These are phyloP conservation scores for Venturia oleaginea DNA, from an alignment of 2,329 filamentous ascomycete species.

Conservation along the genomic window DNA sequence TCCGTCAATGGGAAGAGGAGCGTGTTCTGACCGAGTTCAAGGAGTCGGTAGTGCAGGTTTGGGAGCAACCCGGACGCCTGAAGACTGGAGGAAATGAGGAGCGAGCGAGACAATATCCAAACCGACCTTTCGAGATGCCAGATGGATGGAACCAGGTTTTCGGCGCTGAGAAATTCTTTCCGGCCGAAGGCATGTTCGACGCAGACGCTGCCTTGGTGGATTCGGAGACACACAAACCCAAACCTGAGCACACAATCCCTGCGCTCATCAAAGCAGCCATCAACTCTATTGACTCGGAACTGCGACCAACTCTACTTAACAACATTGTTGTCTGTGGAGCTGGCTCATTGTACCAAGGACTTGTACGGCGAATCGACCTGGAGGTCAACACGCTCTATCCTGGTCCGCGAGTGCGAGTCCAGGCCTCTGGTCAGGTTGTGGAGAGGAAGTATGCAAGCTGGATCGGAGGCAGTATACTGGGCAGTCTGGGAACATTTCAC, in stretches of 20 bases:
- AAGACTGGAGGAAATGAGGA: constrained; percentile 59
- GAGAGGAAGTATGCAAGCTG: constrained; percentile 89
- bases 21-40: constrained; percentile 93
- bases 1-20: constrained; percentile 80
- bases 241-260: constrained; percentile 71
- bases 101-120: constrained; percentile 55
- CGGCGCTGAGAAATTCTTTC: constrained; percentile 75
- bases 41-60: constrained; percentile 91
- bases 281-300: constrained; percentile 75
- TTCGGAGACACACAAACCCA: constrained; percentile 43
- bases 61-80: constrained; percentile 70
- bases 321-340: constrained; percentile 93
- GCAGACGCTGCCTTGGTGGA: constrained; percentile 55
- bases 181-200: constrained; percentile 86
- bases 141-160: constrained; percentile 96
- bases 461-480: constrained; percentile 94
- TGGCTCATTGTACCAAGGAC: constrained; percentile 77
- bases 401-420: constrained; percentile 76
- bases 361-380: constrained; percentile 80
- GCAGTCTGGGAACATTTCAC: constrained; percentile 93
- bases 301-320: constrained; percentile 70
- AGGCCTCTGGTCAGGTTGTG: constrained; percentile 74
- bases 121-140: constrained; percentile 91
- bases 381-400: constrained; percentile 79
- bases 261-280: constrained; percentile 72